Evolutionary conservation across 768 basidiomycete species (phyloP).

Genomic region (Agrocybe pediades): DNA sequence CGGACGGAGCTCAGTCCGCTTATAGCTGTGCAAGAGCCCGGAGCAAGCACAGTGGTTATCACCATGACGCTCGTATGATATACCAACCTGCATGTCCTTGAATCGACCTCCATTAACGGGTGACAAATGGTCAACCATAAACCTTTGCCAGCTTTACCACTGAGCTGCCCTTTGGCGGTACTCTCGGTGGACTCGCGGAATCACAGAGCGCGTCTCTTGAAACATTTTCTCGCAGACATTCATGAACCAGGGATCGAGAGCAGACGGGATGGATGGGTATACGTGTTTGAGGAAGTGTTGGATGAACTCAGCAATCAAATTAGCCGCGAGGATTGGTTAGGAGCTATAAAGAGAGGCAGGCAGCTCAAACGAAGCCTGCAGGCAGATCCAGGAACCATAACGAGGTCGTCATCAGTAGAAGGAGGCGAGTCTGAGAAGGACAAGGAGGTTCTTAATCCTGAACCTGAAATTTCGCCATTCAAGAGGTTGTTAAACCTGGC

Average conservation of each 20-base stretch:
- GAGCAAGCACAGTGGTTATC: constrained; percentile 5
- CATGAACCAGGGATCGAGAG: constrained; percentile 29
- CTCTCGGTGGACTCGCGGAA: constrained; percentile 41
- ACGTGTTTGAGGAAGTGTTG: constrained; percentile 46
- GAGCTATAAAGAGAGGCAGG: constrained; percentile 40
- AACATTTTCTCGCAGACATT: constrained; percentile 40
- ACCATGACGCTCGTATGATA: constrained; percentile 12
- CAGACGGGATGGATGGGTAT: constrained; percentile 43
- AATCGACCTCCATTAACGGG: not conserved
- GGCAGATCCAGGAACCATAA: not conserved
- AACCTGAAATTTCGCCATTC: constrained; percentile 18
- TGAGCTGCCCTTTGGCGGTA: constrained; percentile 18
- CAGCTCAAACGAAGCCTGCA: constrained; percentile 9
- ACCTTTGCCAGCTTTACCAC: constrained; percentile 38
- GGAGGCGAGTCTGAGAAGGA: not conserved
- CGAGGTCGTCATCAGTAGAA: not conserved
- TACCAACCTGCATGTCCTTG: constrained; percentile 2
- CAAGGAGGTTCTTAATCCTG: not conserved
- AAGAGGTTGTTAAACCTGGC: constrained; percentile 24
- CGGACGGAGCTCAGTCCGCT: constrained; percentile 6
- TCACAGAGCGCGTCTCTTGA: constrained; percentile 43
- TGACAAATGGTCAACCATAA: constrained; percentile 31
- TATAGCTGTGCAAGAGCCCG: constrained; percentile 1
- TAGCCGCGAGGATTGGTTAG: constrained; percentile 46
- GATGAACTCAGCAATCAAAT: constrained; percentile 46